Percentiles rank a stretch among this genome's conserved stretches.
Conservation (phyloP, 1,139 yeast species). For the Saccharomyces hybrid region DNA sequence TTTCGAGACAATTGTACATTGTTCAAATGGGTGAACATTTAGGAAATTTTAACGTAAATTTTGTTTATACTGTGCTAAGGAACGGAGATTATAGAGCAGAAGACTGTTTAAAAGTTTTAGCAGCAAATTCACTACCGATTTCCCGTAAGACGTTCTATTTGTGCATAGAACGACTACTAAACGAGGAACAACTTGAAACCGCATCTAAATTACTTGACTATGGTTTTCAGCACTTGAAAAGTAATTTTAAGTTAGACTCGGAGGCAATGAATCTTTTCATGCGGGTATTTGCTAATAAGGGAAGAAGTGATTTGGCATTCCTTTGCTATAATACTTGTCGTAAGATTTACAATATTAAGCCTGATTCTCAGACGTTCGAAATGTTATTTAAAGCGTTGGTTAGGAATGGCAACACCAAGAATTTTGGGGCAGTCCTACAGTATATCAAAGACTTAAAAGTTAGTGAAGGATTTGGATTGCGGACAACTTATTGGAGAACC, state of each 20-base stretch:
- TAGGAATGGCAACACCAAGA: slow-evolving; percentile 28
- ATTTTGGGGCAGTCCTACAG: slow-evolving; percentile 19
- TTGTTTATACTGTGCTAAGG: slow-evolving; percentile 17
- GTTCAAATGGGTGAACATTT: slow-evolving; percentile 21
- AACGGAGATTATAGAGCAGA: slow-evolving; percentile 11
- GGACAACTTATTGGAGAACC: slow-evolving; percentile 23
- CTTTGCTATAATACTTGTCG: slow-evolving; percentile 29
- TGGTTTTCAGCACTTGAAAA: slow-evolving; percentile 3
- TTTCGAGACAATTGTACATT: slow-evolving; percentile 24
- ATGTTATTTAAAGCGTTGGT: slow-evolving; percentile 32
- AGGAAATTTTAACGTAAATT: slow-evolving; percentile 21
- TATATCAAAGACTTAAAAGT: slow-evolving; percentile 10
- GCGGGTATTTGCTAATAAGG: slow-evolving; percentile 25
- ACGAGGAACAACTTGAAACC: slow-evolving; percentile 22
- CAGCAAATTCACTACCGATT: slow-evolving; percentile 17
- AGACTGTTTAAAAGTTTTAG: slow-evolving; percentile 14
- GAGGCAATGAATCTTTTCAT: slow-evolving; percentile 29
- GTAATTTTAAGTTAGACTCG: slow-evolving; percentile 10
- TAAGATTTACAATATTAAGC: slow-evolving; percentile 19
- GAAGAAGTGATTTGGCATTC: slow-evolving; percentile 32
- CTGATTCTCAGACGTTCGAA: slow-evolving; percentile 28
- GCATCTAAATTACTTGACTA: slow-evolving; percentile 26
- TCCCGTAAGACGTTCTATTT: slow-evolving; percentile 20
- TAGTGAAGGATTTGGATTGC: slow-evolving; percentile 3
- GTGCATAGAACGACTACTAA: slow-evolving; percentile 21